Evolutionary conservation across 2,329 filamentous ascomycete genomes (phyloP).

Genomic region (Claviceps lovelessii): DNA sequence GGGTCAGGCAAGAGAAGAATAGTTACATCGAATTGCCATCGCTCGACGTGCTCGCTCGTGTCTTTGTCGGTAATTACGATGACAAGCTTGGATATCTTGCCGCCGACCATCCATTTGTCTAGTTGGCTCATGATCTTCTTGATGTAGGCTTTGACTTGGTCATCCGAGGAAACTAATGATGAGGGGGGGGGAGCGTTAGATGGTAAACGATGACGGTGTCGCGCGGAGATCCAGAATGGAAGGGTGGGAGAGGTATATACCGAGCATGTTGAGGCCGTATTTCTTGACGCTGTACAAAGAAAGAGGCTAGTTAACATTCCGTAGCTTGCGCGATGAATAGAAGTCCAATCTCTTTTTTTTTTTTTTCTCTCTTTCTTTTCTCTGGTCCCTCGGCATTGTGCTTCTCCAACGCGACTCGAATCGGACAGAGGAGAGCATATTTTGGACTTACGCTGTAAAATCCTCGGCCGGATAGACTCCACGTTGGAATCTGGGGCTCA

Average conservation of each 20-base stretch:
- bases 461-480: constrained; percentile 85
- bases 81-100: constrained; percentile 94
- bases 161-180: constrained; percentile 66
- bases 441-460: constrained; percentile 61
- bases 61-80: constrained; percentile 96
- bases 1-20: constrained; percentile 6
- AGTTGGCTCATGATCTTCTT: constrained; percentile 98
- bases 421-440: background rate
- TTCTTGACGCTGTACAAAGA: constrained; percentile 58
- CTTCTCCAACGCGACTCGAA: background rate
- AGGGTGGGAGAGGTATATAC: constrained; percentile 21
- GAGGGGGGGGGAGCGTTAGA: constrained; percentile 4
- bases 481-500: constrained; percentile 57
- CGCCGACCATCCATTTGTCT: constrained; percentile 92
- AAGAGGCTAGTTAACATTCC: constrained; percentile 2
- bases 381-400: background rate
- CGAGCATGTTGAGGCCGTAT: constrained; percentile 96
- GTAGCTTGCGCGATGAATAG: background rate
- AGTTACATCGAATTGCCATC: constrained; percentile 90
- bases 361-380: background rate
- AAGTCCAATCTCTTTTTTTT: background rate
- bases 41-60: constrained; percentile 86
- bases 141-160: constrained; percentile 98
- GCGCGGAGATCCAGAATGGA: too few relatives aligned
- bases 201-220: background rate